Base-by-base conservation (phyloP, 805 yeast species). In the Lachancea nothofagi region DNA sequence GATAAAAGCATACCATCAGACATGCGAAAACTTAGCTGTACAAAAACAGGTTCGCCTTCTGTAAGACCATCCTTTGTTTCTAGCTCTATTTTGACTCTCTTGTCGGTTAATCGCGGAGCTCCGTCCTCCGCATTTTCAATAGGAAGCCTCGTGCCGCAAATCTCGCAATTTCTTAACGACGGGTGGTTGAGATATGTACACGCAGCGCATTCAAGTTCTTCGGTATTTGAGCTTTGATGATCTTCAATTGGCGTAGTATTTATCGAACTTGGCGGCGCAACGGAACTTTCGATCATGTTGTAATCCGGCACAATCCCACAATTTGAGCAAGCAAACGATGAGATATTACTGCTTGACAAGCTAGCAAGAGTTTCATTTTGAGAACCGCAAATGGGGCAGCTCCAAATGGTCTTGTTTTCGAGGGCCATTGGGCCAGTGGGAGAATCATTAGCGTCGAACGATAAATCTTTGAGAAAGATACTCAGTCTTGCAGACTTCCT, bases 131-230 rank as follows among this genome's bases (percentile, higher is more conserved):
- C 23, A 22, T 32, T 18, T 17, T 36, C 13, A 25, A 31, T 8
- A 3, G 64, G 61, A 19, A 80, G 56, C 15, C 67, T 66, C 0
- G 80, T 67, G 0, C 96, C 96, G 64, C 97, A 90, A 55, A 93
- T 72, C 59, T 90, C 98, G 61, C 98, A 90, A 46, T 69, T 70
- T 26, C 69, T 61, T 69, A 90, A 67, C 2, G 84, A 76, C 0
- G 88, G 83, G 58, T 89, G 96, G 57, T 90, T 93, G 9, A 77
- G 64, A 53, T 88, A 90, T 0, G 97, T 85, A 50, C 95, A 85
- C 9, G 66, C 57, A 3, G 77, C 69, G 43, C 84, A 78, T 15
- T 18, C 40, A 10, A 47, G 44, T 26, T 60, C 59, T 19, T 38
- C 48, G 3, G 21, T 30, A 18, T 26, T 29, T 15, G 28, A 18